A percentile compares a stretch with the other conserved stretches of the same genome.
phyloP scores from a whole-genome alignment of 805 yeast species.

The Cyberlindnera mycetangii region DNA sequence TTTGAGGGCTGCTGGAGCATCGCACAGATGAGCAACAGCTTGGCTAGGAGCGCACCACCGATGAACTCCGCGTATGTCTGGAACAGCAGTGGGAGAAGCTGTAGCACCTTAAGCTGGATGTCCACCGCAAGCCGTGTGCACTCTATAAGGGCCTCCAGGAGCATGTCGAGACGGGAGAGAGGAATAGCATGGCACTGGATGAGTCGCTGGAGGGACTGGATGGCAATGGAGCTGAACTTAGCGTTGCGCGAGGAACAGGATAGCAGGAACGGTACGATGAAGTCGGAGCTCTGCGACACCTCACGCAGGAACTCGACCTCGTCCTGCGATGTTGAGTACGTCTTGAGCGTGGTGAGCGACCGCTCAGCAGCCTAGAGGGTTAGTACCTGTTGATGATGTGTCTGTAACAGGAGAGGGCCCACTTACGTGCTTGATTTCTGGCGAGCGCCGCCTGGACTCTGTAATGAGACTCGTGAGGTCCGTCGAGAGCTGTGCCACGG shows the following conservation, averaged over 20 bases:
- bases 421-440: constrained; percentile 61
- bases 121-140: constrained; percentile 77
- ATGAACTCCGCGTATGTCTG: constrained; percentile 58
- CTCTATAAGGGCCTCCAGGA: constrained; percentile 67
- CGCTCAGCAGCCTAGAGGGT: constrained; percentile 38
- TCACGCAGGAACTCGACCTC: constrained; percentile 31
- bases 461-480: constrained; percentile 61
- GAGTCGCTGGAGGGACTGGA: constrained; percentile 67
- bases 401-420: too few species aligned
- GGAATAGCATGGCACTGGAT: constrained; percentile 56
- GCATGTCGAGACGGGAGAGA: constrained; percentile 43
- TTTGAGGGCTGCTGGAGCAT: constrained; percentile 66
- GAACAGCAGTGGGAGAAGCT: constrained; percentile 72
- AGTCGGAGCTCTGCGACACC: constrained; percentile 46
- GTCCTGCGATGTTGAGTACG: constrained; percentile 29
- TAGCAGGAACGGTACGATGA: constrained; percentile 64
- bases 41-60: constrained; percentile 52
- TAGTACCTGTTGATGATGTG: constrained; percentile 6
- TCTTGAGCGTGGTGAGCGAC: constrained; percentile 45
- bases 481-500: constrained; percentile 44
- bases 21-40: constrained; percentile 66
- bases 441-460: constrained; percentile 69
- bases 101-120: constrained; percentile 82
- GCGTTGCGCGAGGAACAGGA: constrained; percentile 76
- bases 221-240: constrained; percentile 66